Evolutionary conservation across 352 stramenopile species (phyloP), one percentile per base, ranked within the genome.

Genomic region (Phytophthora citrophthora): DNA sequence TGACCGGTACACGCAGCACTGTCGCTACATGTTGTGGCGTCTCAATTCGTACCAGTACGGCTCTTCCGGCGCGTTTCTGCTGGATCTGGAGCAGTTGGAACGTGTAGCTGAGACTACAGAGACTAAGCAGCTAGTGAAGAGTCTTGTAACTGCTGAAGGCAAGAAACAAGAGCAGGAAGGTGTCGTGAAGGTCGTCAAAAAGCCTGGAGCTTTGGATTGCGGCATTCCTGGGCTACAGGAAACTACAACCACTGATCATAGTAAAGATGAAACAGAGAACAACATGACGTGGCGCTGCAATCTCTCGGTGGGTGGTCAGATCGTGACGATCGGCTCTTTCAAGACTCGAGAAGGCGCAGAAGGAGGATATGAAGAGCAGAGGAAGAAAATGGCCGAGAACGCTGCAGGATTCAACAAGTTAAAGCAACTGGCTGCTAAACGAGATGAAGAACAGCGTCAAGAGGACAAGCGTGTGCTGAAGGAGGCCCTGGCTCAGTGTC

Each of bases 41-140:
- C 68, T 89, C 49, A 89, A 89, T 59, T 79, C 76, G 41, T 89
- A 89, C 51, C 71, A 90, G 41, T 92, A 89, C 64, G 72, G 63
- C 32, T 77, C 81, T 20, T 53, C 62, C n/a, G 71, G 70, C 18
- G 77, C 81, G 6, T 90, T 90, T 55, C 55, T 67, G 36, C 61
- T 68, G 32, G 83, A 92, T 62, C 70, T 90, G 45, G 59, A 76
- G 43, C 70, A 83, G 54, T 45, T 90, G 18, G 47, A 75, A 54
- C 56, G 69, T 15, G 54, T 78, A 4, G 53, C 74, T 1, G 53
- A 59, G n/a, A 38, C 24, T 4, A 2, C 20, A 15, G 36, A 48
- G 5, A 20, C 59, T 0, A 65, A 68, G 12, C 16, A 68, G 20
- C 32, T 54, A 11, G 69, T 74, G 15, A 13, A 57, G 29, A n/a